A percentile compares a stretch with the other conserved stretches of the same genome.
Conservation (phyloP, 176 grass and related monocot genomes). For the Aegilops bicornis region DNA sequence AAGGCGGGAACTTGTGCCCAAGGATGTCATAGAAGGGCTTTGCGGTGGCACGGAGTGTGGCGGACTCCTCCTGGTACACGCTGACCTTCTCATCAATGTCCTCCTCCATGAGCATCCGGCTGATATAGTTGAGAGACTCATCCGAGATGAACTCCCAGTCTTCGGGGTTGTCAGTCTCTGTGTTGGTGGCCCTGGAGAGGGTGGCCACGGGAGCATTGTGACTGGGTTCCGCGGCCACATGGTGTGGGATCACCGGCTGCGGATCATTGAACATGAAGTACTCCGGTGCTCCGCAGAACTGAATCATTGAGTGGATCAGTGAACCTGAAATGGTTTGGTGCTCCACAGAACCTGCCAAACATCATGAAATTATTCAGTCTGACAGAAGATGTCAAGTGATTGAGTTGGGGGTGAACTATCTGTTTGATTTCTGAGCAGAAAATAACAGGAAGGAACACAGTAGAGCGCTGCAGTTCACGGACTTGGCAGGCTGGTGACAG, state of each 20-base stretch:
- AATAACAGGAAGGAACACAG: background rate
- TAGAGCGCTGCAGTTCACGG: background rate
- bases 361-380: background rate
- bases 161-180: slow-evolving; percentile 58
- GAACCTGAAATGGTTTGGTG: slow-evolving; percentile 6
- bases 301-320: slow-evolving; percentile 9
- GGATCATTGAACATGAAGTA: slow-evolving; percentile 44
- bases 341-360: slow-evolving; percentile 3
- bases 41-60: slow-evolving; percentile 51
- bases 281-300: slow-evolving; percentile 19
- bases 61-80: slow-evolving; percentile 78
- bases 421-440: background rate
- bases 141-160: slow-evolving; percentile 93
- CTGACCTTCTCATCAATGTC: slow-evolving; percentile 96
- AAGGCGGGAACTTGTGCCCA: slow-evolving; percentile 88
- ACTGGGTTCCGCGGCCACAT: slow-evolving; percentile 10
- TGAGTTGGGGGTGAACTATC: background rate
- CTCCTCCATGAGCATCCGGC: slow-evolving; percentile 93
- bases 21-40: slow-evolving; percentile 96
- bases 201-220: background rate
- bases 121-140: slow-evolving; percentile 90
- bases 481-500: background rate
- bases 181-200: slow-evolving; percentile 22
- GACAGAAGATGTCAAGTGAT: background rate
- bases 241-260: slow-evolving; percentile 1